A percentile compares a stretch with the other conserved stretches of the same genome.
Conservation (phyloP, 2,329 filamentous ascomycete genomes). For the Fusarium virguliforme region DNA sequence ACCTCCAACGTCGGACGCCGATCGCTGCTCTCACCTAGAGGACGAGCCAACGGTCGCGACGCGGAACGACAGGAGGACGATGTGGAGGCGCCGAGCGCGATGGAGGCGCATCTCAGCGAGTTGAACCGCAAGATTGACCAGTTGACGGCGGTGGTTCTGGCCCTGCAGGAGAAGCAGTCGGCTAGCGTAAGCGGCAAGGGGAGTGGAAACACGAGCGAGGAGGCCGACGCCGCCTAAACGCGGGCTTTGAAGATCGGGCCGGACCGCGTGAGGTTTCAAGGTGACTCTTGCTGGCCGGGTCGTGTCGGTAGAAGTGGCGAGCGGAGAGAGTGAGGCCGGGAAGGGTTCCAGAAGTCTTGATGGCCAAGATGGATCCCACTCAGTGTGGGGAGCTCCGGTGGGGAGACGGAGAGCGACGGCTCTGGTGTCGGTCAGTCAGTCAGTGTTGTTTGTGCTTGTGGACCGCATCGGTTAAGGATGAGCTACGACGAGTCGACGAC, state of each 20-base stretch:
- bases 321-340: slow-evolving; percentile 28
- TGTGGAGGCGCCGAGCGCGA: slow-evolving; percentile 57
- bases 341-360: slow-evolving; percentile 38
- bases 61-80: slow-evolving; percentile 55
- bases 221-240: slow-evolving; percentile 33
- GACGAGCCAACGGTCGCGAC: slow-evolving; percentile 37
- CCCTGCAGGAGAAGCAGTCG: slow-evolving; percentile 62
- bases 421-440: slow-evolving; percentile 26
- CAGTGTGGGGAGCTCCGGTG: slow-evolving; percentile 23
- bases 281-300: slow-evolving; percentile 26
- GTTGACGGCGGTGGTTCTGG: slow-evolving; percentile 68
- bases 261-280: slow-evolving; percentile 19
- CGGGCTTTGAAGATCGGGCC: slow-evolving; percentile 26
- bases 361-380: neutral
- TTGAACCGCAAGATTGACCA: slow-evolving; percentile 72
- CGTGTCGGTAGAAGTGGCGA: slow-evolving; percentile 37
- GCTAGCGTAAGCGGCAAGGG: slow-evolving; percentile 29
- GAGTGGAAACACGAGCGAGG: slow-evolving; percentile 22
- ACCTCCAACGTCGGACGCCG: slow-evolving; percentile 36
- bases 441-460: slow-evolving; percentile 24
- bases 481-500: slow-evolving; percentile 12
- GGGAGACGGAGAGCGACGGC: slow-evolving; percentile 43
- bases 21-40: slow-evolving; percentile 40
- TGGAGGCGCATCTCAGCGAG: slow-evolving; percentile 70
- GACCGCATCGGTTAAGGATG: slow-evolving; percentile 21